These are phyloP conservation scores for Suillus fuscotomentosus DNA, from an alignment of 768 basidiomycete genomes.

Conservation along the genomic window DNA sequence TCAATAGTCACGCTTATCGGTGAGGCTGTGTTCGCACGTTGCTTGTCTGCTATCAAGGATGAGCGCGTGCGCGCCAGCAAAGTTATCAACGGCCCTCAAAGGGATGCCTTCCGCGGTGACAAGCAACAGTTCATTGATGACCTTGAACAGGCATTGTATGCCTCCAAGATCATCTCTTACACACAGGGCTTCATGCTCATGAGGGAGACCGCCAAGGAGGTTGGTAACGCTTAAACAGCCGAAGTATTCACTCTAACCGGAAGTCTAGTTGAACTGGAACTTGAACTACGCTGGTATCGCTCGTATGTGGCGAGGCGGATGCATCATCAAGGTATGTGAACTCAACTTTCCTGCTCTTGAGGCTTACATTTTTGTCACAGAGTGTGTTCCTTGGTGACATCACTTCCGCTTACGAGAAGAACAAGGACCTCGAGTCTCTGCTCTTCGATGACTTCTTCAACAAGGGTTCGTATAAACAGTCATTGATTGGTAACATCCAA, in stretches of 20 bases:
- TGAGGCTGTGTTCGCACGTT: slow-evolving; percentile 98
- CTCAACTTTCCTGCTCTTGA: slow-evolving; percentile 17
- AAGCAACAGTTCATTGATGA: slow-evolving; percentile 99
- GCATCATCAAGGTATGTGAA: slow-evolving; percentile 86
- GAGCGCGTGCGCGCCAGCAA: slow-evolving; percentile 95
- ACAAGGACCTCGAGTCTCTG: slow-evolving; percentile 80
- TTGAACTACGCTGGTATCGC: slow-evolving; percentile 98
- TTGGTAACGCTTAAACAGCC: slow-evolving; percentile 23
- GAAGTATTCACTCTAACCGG: slow-evolving; percentile 6
- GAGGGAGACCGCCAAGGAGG: slow-evolving; percentile 96
- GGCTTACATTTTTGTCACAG: slow-evolving; percentile 31
- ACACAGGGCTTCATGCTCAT: slow-evolving; percentile 99
- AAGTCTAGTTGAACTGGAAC: slow-evolving; percentile 69
- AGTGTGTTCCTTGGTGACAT: slow-evolving; percentile 95
- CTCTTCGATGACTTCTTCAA: slow-evolving; percentile 98
- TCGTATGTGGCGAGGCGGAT: slow-evolving; percentile 99
- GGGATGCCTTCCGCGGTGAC: slow-evolving; percentile 93
- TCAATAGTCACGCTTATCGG: slow-evolving; percentile 92
- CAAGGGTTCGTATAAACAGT: slow-evolving; percentile 53
- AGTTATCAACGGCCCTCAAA: slow-evolving; percentile 84
- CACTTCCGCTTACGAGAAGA: slow-evolving; percentile 86
- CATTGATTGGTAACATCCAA: slow-evolving; percentile 5
- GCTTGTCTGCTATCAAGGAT: slow-evolving; percentile 94
- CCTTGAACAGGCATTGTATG: slow-evolving; percentile 98
- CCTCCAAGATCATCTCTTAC: slow-evolving; percentile 99